A percentile compares a stretch with the other conserved stretches of the same genome.
Conservation (phyloP, 192 early-diverging fungal species). For the Podila clonocystis region DNA sequence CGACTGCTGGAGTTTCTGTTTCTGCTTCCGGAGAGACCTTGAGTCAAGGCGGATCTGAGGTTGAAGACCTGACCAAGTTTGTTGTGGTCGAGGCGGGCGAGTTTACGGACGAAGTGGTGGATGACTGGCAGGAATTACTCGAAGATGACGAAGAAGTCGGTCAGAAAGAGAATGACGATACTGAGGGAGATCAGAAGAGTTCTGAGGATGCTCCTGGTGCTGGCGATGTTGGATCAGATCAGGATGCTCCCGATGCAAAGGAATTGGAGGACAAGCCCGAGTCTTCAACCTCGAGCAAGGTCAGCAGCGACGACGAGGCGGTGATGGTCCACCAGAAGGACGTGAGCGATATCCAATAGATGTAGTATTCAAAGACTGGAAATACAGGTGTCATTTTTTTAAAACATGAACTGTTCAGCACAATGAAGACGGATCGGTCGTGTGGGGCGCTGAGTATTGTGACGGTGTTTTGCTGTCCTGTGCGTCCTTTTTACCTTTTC, state of each 20-base stretch:
- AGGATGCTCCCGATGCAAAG: not conserved
- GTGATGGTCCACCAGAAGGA: constrained; percentile 16
- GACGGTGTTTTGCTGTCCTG: too few species aligned
- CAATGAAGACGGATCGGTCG: too few species aligned
- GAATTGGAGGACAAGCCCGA: not conserved
- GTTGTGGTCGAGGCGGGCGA: constrained; percentile 43
- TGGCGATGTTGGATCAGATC: not conserved
- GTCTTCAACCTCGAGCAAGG: constrained; percentile 4
- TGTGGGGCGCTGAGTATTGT: too few species aligned
- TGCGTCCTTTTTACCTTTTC: too few species aligned
- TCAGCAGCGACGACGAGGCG: constrained; percentile 29
- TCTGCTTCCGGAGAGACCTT: not conserved
- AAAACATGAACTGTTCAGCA: too few species aligned
- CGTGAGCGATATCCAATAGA: not conserved
- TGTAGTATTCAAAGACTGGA: too few species aligned
- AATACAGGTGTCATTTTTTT: too few species aligned
- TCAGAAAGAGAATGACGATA: too few species aligned
- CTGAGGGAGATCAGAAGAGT: not conserved
- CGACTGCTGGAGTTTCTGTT: not conserved
- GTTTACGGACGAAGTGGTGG: constrained; percentile 46
- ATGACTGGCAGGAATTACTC: constrained; percentile 49
- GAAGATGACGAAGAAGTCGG: constrained; percentile 23
- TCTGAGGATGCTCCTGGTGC: not conserved
- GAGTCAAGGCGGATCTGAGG: not conserved
- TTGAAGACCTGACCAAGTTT: constrained; percentile 47